Evolutionary conservation across 345 rosid genomes (phyloP), one percentile per base, ranked within the genome.

Genomic region (Mercurialis annua): DNA sequence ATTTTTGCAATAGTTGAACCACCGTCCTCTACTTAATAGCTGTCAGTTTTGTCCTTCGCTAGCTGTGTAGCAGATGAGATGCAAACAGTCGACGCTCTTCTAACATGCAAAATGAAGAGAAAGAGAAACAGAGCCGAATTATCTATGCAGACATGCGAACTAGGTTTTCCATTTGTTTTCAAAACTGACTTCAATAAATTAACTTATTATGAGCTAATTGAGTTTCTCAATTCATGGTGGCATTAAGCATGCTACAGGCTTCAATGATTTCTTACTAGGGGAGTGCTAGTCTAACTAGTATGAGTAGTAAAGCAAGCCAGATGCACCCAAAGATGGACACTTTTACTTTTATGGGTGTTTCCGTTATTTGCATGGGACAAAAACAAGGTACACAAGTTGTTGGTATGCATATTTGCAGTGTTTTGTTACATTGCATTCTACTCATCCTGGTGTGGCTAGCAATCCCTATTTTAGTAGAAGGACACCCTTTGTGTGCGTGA

Each of bases 21-120:
- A 36, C 53, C 14, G 53, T 40, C 10, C 46, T 50, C 36, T 33
- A 26, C 0, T 1, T 65, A 33, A 80, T 73, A 63, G 42, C 72
- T 70, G 57, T 66, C 77, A 48, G 55, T 75, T 21, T 78, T 62
- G 33, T 65, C 69, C 70, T 62, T 21, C 79, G 80, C 71, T 89
- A 94, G 99, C 80, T 89, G 89, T 85, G 79, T 80, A 69, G 80
- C 90, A 74, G 99, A 91, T 81, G 89, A 81, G 67, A 81, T 83
- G 86, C 90, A 78, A 76, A 91, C 96, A 0, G 71, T 94, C 56
- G 95, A 94, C 36, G 82, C 95, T 9, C 80, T 94, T 55, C 83
- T 94, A 78, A 89, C 96, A 6, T 85, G 96, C 87, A 86, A 75
- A 78, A 66, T 64, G 67, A 89, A 86, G 82, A 85, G 84, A 77